Base-by-base conservation (phyloP, 805 yeast genomes). In the Lachancea mirantina region DNA sequence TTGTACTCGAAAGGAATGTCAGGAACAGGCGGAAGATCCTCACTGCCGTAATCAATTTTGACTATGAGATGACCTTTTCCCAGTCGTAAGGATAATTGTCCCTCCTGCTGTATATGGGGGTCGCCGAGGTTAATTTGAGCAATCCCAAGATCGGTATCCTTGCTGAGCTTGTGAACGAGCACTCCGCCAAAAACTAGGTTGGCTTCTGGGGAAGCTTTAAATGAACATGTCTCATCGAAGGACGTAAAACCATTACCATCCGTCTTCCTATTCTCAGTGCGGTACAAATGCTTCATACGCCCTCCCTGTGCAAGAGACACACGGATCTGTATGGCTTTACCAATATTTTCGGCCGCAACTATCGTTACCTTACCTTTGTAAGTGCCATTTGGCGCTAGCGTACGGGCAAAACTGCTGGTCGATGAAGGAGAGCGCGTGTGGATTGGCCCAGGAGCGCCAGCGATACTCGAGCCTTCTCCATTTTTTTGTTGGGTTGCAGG, bases 111-210 rank as follows among this genome's bases (percentile, higher is more conserved):
- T 5, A 58, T 46, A 25, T 52, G 55, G 3, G 60, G 53, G 23
- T 78, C 78, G 24, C 59, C 49, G 41, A 83, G 59, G 8, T 61
- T 57, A 19, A 84, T 46, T 23, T 72, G 64, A 6, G 75, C 76
- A 28, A 65, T 65, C 8, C 81, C 94, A 24, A 85, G 35, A 36
- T 74, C 82, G 17, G 64, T 62, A 44, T 74, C 78, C 49, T 79
- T 77, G 23, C 94, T 87, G 45, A 88, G 69, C 2, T 75, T 70
- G 52, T 83, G 92, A 49, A 74, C 81, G 20, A 77, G 74, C 25
- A 74, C 65, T 17, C 84, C 72, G 24, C 67, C 65, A 48, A 89
- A 72, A 3, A 73, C 61, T 25, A 88, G 48, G 34, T 64, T 68
- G 3, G 78, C 77, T 8, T 72, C 78, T 4, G 76, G 58, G 4